Evolutionary conservation across 805 yeast species (phyloP).

Genomic region (Myxozyma neotropica): DNA sequence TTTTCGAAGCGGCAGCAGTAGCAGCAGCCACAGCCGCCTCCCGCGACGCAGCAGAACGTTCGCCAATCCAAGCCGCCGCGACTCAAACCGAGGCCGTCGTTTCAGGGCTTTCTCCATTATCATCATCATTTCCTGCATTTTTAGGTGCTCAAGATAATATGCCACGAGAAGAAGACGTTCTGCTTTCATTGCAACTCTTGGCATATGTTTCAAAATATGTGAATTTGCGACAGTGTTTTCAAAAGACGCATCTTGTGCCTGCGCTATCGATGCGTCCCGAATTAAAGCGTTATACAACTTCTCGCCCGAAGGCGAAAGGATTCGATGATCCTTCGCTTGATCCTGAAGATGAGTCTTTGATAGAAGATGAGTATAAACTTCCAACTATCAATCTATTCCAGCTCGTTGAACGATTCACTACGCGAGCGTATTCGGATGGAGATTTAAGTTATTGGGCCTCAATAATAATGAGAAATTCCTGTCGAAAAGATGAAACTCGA

Average conservation of each 20-base stretch:
- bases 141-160: conserved; percentile 40
- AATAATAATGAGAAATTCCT: conserved; percentile 94
- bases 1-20: conserved; percentile 5
- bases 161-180: conserved; percentile 90
- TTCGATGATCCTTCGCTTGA: conserved; percentile 23
- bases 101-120: conserved; percentile 3
- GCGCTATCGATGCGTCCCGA: conserved; percentile 55
- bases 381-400: conserved; percentile 72
- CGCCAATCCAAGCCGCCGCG: neutral
- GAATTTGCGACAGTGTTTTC: conserved; percentile 69
- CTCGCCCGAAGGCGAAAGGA: conserved; percentile 2
- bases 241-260: conserved; percentile 73
- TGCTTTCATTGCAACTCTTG: conserved; percentile 87
- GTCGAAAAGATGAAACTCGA: conserved; percentile 81
- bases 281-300: neutral
- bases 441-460: conserved; percentile 97
- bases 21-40: neutral
- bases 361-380: conserved; percentile 51
- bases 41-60: neutral
- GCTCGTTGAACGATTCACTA: conserved; percentile 86
- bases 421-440: conserved; percentile 58
- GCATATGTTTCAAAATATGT: conserved; percentile 95
- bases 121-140: conserved; percentile 21
- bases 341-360: conserved; percentile 32
- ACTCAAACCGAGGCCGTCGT: conserved; percentile 4